Evolutionary conservation across 108 stramenopile species (phyloP).

Genomic region (Cyclotella baltica): DNA sequence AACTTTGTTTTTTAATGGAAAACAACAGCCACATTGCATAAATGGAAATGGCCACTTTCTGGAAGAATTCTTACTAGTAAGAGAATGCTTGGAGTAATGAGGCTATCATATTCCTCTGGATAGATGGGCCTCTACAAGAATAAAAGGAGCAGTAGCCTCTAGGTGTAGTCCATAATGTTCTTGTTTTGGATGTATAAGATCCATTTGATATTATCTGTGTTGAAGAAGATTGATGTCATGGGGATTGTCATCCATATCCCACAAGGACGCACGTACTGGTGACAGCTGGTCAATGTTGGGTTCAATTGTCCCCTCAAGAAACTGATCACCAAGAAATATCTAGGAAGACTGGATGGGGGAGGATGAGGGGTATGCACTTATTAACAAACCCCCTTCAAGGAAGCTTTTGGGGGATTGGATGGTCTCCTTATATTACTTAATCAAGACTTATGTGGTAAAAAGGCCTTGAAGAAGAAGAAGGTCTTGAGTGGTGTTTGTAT

Average conservation of each 20-base stretch:
- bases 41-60: neutral
- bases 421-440: neutral
- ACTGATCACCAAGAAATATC: neutral
- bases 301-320: neutral
- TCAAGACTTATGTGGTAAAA: neutral
- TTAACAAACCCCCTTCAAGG: neutral
- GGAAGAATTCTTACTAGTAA: neutral
- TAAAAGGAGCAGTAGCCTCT: neutral
- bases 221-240: neutral
- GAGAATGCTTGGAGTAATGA: slow-evolving; percentile 4
- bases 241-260: neutral
- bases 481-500: neutral
- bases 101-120: neutral
- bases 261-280: neutral
- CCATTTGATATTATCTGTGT: neutral
- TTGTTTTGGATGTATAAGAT: neutral
- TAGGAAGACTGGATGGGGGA: slow-evolving; percentile 3
- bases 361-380: neutral
- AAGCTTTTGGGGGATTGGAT: neutral
- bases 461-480: neutral
- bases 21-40: neutral
- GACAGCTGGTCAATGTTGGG: neutral
- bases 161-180: neutral
- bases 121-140: neutral
- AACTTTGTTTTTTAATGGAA: slow-evolving; percentile 6